Percentiles rank a stretch among this genome's conserved stretches.
phyloP scores from a whole-genome alignment of 2,329 filamentous ascomycete species.

The Penicillium sp. region DNA sequence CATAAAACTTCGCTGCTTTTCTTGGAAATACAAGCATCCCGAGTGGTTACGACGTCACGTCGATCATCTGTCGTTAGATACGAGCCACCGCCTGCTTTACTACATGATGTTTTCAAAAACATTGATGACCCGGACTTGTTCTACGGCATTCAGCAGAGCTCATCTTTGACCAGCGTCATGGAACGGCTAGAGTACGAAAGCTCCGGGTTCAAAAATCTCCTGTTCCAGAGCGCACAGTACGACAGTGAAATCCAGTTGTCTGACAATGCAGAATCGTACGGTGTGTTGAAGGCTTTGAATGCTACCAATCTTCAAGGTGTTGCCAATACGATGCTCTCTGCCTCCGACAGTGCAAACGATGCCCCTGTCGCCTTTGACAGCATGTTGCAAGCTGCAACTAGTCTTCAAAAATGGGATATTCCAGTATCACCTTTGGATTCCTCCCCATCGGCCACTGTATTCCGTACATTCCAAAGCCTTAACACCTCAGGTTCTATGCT shows the following conservation, averaged over 20 bases:
- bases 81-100: conserved; percentile 61
- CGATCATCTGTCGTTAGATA: conserved; percentile 60
- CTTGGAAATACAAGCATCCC: conserved; percentile 67
- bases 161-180: conserved; percentile 73
- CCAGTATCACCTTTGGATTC: conserved; percentile 64
- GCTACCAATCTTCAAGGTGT: conserved; percentile 80
- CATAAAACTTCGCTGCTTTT: conserved; percentile 83
- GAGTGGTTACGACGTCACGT: conserved; percentile 57
- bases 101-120: conserved; percentile 82
- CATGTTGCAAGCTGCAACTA: conserved; percentile 75
- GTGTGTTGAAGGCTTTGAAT: conserved; percentile 73
- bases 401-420: conserved; percentile 88
- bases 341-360: conserved; percentile 52
- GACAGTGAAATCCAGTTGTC: conserved; percentile 72
- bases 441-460: conserved; percentile 67
- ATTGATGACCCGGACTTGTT: conserved; percentile 96
- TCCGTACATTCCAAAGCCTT: conserved; percentile 76
- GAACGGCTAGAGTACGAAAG: conserved; percentile 84
- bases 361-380: conserved; percentile 58
- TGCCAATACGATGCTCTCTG: conserved; percentile 73
- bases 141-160: conserved; percentile 79
- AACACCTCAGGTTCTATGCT: conserved; percentile 60
- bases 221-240: conserved; percentile 86
- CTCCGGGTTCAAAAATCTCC: conserved; percentile 79
- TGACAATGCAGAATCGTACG: conserved; percentile 60